These are phyloP conservation scores for Trichosporon asahii DNA, from an alignment of 1,284 basidiomycete species.

Conservation along the genomic window DNA sequence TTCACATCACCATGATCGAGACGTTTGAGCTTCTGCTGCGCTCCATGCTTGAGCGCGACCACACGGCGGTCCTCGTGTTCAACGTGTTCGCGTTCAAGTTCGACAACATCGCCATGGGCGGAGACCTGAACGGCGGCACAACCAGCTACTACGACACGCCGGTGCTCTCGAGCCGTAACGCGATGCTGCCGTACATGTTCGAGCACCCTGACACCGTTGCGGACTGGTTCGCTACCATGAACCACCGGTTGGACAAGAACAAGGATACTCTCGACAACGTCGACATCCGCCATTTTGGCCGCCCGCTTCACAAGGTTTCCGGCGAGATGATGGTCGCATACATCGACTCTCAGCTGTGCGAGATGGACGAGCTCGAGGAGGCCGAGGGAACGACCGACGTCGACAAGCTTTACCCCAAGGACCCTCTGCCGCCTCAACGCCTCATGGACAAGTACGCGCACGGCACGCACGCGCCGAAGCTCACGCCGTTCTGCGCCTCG, in stretches of 20 bases:
- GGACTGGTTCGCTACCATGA: slow-evolving; percentile 29
- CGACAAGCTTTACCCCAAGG: slow-evolving; percentile 30
- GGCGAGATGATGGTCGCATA: slow-evolving; percentile 40
- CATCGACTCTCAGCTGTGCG: slow-evolving; percentile 42
- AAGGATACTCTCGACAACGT: slow-evolving; percentile 17
- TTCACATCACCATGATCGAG: background rate
- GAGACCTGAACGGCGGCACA: slow-evolving; percentile 40
- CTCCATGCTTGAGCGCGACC: slow-evolving; percentile 4
- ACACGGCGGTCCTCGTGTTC: slow-evolving; percentile 15
- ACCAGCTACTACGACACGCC: slow-evolving; percentile 47
- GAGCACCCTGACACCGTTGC: slow-evolving; percentile 24
- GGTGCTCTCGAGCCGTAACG: slow-evolving; percentile 38
- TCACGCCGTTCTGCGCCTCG: slow-evolving; percentile 40
- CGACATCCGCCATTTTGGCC: slow-evolving; percentile 38
- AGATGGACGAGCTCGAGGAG: slow-evolving; percentile 38
- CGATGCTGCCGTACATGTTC: slow-evolving; percentile 28
- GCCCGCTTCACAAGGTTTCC: slow-evolving; percentile 30
- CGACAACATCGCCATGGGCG: slow-evolving; percentile 34
- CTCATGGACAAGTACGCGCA: slow-evolving; percentile 11
- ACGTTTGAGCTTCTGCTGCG: slow-evolving; percentile 22
- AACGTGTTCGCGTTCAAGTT: slow-evolving; percentile 45
- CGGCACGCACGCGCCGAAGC: slow-evolving; percentile 27
- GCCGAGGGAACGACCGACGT: slow-evolving; percentile 16
- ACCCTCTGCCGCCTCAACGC: slow-evolving; percentile 21
- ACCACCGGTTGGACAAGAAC: background rate